These are phyloP conservation scores for Cyclostephanos tholiformis DNA, from an alignment of 108 stramenopile species.

Conservation along the genomic window DNA sequence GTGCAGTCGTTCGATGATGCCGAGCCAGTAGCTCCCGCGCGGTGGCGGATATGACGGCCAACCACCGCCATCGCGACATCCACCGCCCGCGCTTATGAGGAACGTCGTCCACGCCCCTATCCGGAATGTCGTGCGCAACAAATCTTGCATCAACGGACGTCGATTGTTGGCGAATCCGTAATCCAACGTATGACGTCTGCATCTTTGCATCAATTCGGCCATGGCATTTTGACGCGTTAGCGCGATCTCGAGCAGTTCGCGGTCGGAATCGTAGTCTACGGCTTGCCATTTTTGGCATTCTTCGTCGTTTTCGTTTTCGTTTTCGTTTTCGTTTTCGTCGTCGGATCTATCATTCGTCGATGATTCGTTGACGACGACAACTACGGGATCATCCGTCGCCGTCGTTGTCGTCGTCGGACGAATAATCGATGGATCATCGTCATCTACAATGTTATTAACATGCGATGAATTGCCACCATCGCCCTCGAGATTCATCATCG, in stretches of 20 bases:
- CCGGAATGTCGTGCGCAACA: conserved; percentile 7
- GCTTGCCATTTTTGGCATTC: conserved; percentile 36
- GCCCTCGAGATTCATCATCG: too few species aligned
- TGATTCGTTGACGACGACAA: too few species aligned
- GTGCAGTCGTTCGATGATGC: too few species aligned
- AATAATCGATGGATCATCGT: too few species aligned
- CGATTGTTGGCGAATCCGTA: conserved; percentile 43
- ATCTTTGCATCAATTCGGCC: conserved; percentile 37
- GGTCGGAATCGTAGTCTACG: conserved; percentile 41
- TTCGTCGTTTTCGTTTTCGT: neutral
- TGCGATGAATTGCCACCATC: too few species aligned
- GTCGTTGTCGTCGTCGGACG: too few species aligned
- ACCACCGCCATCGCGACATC: conserved; percentile 3
- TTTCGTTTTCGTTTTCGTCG: neutral
- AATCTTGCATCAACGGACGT: conserved; percentile 39
- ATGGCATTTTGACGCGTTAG: conserved; percentile 30
- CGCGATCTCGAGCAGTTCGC: conserved; percentile 34
- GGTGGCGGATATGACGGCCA: too few species aligned
- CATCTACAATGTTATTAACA: too few species aligned
- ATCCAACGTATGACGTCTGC: conserved; percentile 42
- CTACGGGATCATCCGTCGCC: too few species aligned
- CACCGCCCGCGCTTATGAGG: conserved; percentile 18
- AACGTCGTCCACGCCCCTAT: conserved; percentile 28
- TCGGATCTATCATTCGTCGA: too few species aligned
- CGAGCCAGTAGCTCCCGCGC: too few species aligned